A percentile compares a stretch with the other conserved stretches of the same genome.
phyloP scores from a whole-genome alignment of 164 flowering plant species.

The Chloranthus sessilifolius region DNA sequence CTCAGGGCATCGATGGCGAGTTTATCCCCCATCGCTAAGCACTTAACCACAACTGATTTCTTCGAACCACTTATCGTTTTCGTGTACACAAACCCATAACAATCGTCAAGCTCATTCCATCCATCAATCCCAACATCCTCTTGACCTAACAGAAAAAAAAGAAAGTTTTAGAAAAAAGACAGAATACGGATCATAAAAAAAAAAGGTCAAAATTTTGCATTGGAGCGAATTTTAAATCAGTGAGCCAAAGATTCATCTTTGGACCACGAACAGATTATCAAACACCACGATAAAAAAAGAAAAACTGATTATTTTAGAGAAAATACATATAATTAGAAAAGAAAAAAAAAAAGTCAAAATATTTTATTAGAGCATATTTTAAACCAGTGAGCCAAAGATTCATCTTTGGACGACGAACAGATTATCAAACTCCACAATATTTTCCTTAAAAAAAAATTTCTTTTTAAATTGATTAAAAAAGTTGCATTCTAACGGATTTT shows the following conservation, averaged over 20 bases:
- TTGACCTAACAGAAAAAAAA: neutral
- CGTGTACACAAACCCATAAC: slow-evolving; percentile 9
- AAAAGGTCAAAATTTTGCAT: neutral
- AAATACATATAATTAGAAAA: neutral
- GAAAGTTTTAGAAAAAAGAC: neutral
- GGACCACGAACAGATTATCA: neutral
- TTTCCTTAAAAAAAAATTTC: neutral
- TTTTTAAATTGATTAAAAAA: too few species aligned
- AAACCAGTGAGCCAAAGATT: neutral
- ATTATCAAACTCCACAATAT: neutral
- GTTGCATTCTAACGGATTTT: neutral
- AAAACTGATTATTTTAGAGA: neutral
- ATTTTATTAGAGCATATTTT: neutral
- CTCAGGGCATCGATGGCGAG: slow-evolving; percentile 11
- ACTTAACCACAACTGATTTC: slow-evolving; percentile 10
- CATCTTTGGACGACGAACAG: neutral
- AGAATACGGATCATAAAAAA: neutral
- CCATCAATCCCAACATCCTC: slow-evolving; percentile 19
- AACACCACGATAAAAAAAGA: neutral
- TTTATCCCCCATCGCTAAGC: slow-evolving; percentile 12
- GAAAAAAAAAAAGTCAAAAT: neutral
- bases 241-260: neutral
- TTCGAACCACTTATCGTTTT: slow-evolving; percentile 8
- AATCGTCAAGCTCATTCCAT: slow-evolving; percentile 18
- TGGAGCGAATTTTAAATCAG: neutral